Percentiles rank a stretch among this genome's conserved stretches.
phyloP scores from a whole-genome alignment of 2,329 filamentous ascomycete genomes.

The Colletotrichum lini region DNA sequence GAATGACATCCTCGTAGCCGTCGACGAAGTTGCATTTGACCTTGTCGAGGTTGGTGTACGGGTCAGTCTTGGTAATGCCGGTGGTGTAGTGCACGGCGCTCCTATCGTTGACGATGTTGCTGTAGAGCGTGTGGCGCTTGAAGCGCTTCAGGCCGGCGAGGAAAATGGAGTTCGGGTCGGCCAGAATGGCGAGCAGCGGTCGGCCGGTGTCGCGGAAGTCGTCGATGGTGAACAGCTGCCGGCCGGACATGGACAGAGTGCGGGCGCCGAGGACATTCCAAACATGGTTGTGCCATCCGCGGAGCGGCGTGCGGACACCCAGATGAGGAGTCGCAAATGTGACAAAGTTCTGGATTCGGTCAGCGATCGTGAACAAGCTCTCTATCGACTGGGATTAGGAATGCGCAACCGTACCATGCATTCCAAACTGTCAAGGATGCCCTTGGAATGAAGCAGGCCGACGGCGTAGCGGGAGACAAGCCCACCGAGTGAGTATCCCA shows the following conservation, averaged over 20 bases:
- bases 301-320: constrained; percentile 79
- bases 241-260: constrained; percentile 85
- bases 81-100: constrained; percentile 89
- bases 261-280: constrained; percentile 90
- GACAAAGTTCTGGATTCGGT: constrained; percentile 80
- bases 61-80: constrained; percentile 81
- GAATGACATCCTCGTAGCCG: constrained; percentile 81
- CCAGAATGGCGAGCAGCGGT: constrained; percentile 84
- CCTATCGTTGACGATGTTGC: constrained; percentile 89
- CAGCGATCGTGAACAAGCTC: not conserved
- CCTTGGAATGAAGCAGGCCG: constrained; percentile 85
- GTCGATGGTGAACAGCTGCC: constrained; percentile 91
- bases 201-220: constrained; percentile 86
- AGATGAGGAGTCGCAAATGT: constrained; percentile 91
- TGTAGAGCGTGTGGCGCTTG: constrained; percentile 82
- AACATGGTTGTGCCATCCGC: constrained; percentile 75
- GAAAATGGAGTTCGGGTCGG: constrained; percentile 89
- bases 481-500: constrained; percentile 92
- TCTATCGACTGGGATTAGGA: not conserved
- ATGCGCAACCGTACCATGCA: constrained; percentile 74
- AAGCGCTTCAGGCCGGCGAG: constrained; percentile 84
- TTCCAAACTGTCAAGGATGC: constrained; percentile 82
- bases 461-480: constrained; percentile 89
- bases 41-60: constrained; percentile 77
- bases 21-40: constrained; percentile 81